Evolutionary conservation across 1,284 basidiomycete species (phyloP).

Genomic region (Polyporus tsugae): DNA sequence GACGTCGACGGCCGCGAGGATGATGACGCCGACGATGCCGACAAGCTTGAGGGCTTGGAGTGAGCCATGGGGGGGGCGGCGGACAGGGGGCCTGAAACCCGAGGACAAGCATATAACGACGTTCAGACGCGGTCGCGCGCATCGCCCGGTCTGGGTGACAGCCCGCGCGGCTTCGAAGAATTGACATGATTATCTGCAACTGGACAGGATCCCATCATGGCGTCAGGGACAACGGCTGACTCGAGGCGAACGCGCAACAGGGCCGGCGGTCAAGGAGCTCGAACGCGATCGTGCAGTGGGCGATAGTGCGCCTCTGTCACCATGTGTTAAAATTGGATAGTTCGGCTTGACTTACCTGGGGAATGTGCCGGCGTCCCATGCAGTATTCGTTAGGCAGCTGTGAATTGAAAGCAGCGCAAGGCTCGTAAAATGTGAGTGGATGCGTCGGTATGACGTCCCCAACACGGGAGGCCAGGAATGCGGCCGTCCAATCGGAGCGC

Average conservation of each 20-base stretch:
- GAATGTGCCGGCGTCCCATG: neutral
- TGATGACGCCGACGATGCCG: constrained; percentile 9
- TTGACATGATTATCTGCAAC: neutral
- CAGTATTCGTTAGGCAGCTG: neutral
- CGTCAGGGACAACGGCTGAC: constrained; percentile 11
- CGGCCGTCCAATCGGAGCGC: constrained; percentile 3
- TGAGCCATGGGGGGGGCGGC: constrained; percentile 16
- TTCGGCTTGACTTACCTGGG: constrained; percentile 2
- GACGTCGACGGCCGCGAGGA: constrained; percentile 19
- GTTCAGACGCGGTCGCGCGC: constrained; percentile 2
- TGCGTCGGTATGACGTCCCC: neutral
- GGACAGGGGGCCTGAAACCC: constrained; percentile 1
- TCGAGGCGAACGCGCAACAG: constrained; percentile 8
- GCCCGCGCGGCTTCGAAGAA: constrained; percentile 2
- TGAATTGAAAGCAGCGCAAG: neutral
- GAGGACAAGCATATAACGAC: constrained; percentile 5
- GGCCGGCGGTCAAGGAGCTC: constrained; percentile 8
- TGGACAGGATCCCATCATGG: constrained; percentile 4
- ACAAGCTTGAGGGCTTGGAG: constrained; percentile 11
- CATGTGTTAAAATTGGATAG: constrained; percentile 7
- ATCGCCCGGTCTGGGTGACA: constrained; percentile 12
- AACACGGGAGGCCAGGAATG: neutral
- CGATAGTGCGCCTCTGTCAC: constrained; percentile 8
- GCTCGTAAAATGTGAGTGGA: neutral
- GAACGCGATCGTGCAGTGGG: constrained; percentile 1